A percentile compares a stretch with the other conserved stretches of the same genome.
Conservation (phyloP, 495 filamentous ascomycete genomes). For the Trichocladium uniseriatum region DNA sequence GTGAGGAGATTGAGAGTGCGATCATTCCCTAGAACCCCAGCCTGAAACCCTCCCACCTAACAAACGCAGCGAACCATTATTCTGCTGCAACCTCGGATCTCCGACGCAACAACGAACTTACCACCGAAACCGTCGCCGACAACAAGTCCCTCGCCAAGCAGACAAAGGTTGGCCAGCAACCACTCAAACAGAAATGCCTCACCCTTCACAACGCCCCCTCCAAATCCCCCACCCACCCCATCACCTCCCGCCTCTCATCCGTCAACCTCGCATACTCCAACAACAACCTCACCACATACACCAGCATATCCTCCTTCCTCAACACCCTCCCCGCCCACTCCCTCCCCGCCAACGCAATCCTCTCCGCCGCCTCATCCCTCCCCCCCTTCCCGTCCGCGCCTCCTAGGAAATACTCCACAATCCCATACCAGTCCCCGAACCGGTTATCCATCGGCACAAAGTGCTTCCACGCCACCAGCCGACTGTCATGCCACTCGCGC, state of each 20-base stretch:
- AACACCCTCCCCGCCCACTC: constrained; percentile 60
- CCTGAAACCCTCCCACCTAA: too few species aligned
- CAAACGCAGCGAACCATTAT: too few species aligned
- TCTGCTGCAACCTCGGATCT: too few species aligned
- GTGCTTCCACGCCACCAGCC: constrained; percentile 62
- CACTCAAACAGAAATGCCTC: background rate
- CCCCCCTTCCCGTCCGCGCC: constrained; percentile 24
- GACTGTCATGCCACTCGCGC: constrained; percentile 65
- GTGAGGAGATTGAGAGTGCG: too few species aligned
- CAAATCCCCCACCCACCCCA: constrained; percentile 33
- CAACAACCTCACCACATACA: constrained; percentile 61
- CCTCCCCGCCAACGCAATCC: constrained; percentile 52
- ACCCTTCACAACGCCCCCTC: background rate
- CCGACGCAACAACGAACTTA: too few species aligned
- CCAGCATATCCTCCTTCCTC: constrained; percentile 59
- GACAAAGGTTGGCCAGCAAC: too few species aligned
- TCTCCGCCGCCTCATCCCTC: constrained; percentile 31
- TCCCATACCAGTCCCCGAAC: constrained; percentile 63
- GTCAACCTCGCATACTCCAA: constrained; percentile 62
- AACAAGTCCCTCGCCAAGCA: too few species aligned
- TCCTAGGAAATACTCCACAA: constrained; percentile 74
- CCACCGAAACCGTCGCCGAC: too few species aligned
- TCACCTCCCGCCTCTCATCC: constrained; percentile 42
- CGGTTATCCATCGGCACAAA: constrained; percentile 82
- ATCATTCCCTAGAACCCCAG: too few species aligned